Evolutionary conservation across 768 basidiomycete species (phyloP), one percentile per base, ranked within the genome.

Genomic region (Mycena metata): DNA sequence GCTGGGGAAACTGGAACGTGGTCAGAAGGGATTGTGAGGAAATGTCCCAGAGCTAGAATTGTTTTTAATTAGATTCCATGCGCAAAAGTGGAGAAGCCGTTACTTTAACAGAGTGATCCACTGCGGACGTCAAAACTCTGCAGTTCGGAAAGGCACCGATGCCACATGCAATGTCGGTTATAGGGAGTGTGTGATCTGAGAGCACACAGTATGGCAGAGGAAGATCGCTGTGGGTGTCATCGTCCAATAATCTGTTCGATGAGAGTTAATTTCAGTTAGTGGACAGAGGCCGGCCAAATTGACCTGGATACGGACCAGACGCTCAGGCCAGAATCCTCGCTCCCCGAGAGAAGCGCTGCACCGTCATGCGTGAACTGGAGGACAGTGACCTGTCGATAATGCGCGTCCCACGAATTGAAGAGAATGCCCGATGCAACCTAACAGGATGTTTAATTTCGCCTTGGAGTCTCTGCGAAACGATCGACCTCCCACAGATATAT

Each of bases 401-500:
- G 97, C 19, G 96, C 96, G 67, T 98, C 96, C 90, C 96, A 96
- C 0, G 93, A 88, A 72, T 92, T 90, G 83, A 90, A 95, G 51
- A 98, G 82, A 60, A 96, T 90, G n/a, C 96, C 96, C n/a, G 96
- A 98, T 12, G 92, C 85, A 71, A 95, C 84, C 96, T 98, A 58
- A 17, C 54, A 35, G 46, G 45, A 24, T n/a, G 71, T 24, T 60
- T 62, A 26, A 66, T 61, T 55, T 43, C 60, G 54, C 26, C 21
- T 26, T 56, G 33, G 19, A 23, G 26, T 30, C 24, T 55, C 49
- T n/a, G 65, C 21, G 64, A 51, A 6, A 12, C 33, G 64, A 86
- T 90, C 74, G 71, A 91, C 96, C 93, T 98, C 96, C 98, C 98
- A 99, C 1, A 99, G 80, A 76, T 96, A 96, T 73, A 99, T 88